Evolutionary conservation across 106 monocot species (phyloP).

Genomic region (Dioscorea zingiberensis): DNA sequence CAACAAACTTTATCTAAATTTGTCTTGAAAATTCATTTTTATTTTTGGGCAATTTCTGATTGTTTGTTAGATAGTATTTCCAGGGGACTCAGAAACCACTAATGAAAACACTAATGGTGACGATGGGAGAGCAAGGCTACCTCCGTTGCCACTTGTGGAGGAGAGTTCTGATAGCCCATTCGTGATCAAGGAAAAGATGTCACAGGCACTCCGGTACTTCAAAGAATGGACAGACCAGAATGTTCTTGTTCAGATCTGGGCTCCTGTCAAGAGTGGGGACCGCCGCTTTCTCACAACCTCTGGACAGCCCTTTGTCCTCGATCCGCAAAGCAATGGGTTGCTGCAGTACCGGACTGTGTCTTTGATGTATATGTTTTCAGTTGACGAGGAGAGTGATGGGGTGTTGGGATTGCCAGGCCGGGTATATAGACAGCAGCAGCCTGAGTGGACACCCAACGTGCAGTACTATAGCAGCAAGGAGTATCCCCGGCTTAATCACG

Average conservation of each 20-base stretch:
- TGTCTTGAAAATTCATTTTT: background rate
- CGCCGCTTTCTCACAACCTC: conserved; percentile 69
- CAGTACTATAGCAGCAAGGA: conserved; percentile 73
- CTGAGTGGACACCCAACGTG: conserved; percentile 92
- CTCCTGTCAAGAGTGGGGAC: conserved; percentile 53
- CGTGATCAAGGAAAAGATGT: conserved; percentile 55
- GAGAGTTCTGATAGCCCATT: conserved; percentile 21
- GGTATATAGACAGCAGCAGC: conserved; percentile 52
- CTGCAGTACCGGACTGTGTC: conserved; percentile 70
- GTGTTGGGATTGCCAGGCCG: conserved; percentile 78
- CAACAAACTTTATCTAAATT: no score
- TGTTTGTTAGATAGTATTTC: background rate
- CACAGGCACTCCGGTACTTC: conserved; percentile 65
- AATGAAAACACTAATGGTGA: conserved; percentile 12
- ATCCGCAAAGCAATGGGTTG: conserved; percentile 37
- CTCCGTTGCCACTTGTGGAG: conserved; percentile 13
- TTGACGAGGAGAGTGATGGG: conserved; percentile 40
- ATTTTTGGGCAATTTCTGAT: background rate
- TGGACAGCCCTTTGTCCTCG: conserved; percentile 76
- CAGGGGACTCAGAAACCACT: conserved; percentile 27
- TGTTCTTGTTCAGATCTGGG: conserved; percentile 88
- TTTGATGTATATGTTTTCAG: conserved; percentile 53
- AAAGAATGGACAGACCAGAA: conserved; percentile 64
- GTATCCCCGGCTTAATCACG: conserved; percentile 67
- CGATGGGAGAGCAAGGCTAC: conserved; percentile 9